Evolutionary conservation across 2,329 filamentous ascomycete species (phyloP).

Genomic region (Pseudogymnoascus sp.): DNA sequence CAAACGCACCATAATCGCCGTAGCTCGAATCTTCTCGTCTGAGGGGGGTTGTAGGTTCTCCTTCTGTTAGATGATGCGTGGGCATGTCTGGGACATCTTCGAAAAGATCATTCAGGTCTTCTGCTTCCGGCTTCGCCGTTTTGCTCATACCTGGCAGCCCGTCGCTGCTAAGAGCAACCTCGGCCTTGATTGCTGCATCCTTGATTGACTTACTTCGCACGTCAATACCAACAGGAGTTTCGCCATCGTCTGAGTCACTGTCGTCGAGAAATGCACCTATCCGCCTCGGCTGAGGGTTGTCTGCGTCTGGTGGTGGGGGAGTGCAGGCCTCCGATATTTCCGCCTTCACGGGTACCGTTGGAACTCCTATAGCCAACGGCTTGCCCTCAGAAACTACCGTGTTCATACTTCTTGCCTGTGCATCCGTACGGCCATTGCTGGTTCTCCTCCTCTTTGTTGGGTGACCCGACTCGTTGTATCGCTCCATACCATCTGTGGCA

Average conservation of each 20-base stretch:
- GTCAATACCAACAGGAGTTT: constrained; percentile 14
- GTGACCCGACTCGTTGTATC: constrained; percentile 33
- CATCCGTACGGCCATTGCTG: constrained; percentile 1
- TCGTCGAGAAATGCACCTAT: constrained; percentile 63
- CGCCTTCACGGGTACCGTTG: constrained; percentile 14
- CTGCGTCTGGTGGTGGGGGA: constrained; percentile 16
- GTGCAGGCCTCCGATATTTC: constrained; percentile 12
- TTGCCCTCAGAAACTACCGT: not conserved
- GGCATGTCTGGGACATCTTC: constrained; percentile 15
- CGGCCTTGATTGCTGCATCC: constrained; percentile 14
- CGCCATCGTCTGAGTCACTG: constrained; percentile 48
- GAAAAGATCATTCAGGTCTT: constrained; percentile 13
- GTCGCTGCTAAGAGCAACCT: constrained; percentile 14
- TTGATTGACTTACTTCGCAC: constrained; percentile 14
- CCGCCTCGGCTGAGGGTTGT: constrained; percentile 26
- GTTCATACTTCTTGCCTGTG: not conserved
- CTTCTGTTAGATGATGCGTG: constrained; percentile 16
- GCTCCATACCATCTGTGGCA: constrained; percentile 19
- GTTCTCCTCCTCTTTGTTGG: constrained; percentile 37
- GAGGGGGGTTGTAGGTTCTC: constrained; percentile 30
- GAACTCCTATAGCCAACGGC: not conserved
- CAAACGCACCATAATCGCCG: constrained; percentile 45
- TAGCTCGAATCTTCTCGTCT: constrained; percentile 42
- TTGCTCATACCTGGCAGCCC: constrained; percentile 13
- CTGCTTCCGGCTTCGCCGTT: too few relatives aligned